Percentiles rank a stretch among this genome's conserved stretches.
Conservation (phyloP, 768 basidiomycete genomes). For the Pisolithus tinctorius region DNA sequence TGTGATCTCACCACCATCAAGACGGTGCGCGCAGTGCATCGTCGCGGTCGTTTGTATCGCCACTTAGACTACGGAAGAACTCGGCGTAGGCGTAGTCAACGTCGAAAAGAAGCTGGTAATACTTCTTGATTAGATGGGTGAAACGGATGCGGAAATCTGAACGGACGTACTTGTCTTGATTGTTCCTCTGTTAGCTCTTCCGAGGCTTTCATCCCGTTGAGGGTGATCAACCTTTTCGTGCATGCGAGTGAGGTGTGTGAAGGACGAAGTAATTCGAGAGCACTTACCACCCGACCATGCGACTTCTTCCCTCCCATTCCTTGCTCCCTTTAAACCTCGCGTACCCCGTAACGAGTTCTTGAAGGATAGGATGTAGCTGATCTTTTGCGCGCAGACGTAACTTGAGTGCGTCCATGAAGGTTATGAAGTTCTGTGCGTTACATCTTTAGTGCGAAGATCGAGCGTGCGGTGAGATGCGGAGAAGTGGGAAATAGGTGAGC, state of each 20-base stretch:
- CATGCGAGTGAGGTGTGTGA: background rate
- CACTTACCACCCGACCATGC: constrained; percentile 83
- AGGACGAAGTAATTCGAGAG: background rate
- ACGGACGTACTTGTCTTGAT: constrained; percentile 65
- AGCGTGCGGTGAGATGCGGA: no score
- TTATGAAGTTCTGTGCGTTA: constrained; percentile 78
- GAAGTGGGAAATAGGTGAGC: no score
- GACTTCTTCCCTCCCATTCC: constrained; percentile 92
- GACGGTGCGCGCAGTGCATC: background rate
- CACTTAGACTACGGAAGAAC: constrained; percentile 73
- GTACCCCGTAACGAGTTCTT: constrained; percentile 93
- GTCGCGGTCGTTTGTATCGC: constrained; percentile 26
- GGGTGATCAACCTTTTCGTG: constrained; percentile 74
- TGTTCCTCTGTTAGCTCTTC: constrained; percentile 96
- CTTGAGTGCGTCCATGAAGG: constrained; percentile 97
- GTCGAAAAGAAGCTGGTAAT: constrained; percentile 78
- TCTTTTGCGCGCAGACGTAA: constrained; percentile 93
- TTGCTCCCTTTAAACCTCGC: constrained; percentile 91
- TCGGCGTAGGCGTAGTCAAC: constrained; percentile 95
- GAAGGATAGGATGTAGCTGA: constrained; percentile 88
- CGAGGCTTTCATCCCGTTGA: constrained; percentile 95
- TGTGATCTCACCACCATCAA: no score
- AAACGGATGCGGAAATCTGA: background rate
- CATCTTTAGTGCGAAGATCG: no score
- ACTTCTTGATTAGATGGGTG: background rate